Evolutionary conservation across 2,329 filamentous ascomycete genomes (phyloP).

Genomic region (Fusarium lateritium): DNA sequence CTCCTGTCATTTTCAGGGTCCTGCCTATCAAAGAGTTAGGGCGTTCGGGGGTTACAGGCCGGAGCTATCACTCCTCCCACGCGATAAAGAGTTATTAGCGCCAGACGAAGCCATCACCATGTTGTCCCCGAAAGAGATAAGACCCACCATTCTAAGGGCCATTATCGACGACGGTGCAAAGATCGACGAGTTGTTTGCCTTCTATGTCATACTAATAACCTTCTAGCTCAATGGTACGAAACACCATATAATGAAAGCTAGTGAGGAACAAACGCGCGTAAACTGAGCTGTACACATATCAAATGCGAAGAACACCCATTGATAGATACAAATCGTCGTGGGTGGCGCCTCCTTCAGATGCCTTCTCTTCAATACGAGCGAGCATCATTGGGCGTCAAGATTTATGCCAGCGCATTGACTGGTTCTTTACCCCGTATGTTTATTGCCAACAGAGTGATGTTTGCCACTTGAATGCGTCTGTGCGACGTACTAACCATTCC

Average conservation of each 20-base stretch:
- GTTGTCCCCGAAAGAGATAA: neutral
- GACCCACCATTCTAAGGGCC: constrained; percentile 15
- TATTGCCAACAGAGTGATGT: constrained; percentile 14
- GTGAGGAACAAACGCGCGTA: constrained; percentile 3
- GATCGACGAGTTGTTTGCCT: constrained; percentile 23
- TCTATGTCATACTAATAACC: constrained; percentile 5
- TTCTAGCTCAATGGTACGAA: constrained; percentile 8
- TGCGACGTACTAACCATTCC: constrained; percentile 24
- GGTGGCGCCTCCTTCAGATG: constrained; percentile 29
- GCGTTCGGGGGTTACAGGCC: too few species aligned
- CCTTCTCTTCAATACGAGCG: constrained; percentile 8
- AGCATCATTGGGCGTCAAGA: constrained; percentile 31
- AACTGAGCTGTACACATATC: constrained; percentile 3
- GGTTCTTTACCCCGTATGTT: neutral
- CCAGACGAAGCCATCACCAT: constrained; percentile 24
- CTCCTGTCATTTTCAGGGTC: too few species aligned
- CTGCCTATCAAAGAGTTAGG: too few species aligned
- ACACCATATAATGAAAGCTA: constrained; percentile 9
- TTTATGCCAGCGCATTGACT: constrained; percentile 34
- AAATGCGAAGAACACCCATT: neutral
- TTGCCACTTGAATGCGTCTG: constrained; percentile 26
- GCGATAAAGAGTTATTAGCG: constrained; percentile 1
- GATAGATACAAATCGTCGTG: constrained; percentile 21
- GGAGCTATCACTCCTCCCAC: constrained; percentile 4
- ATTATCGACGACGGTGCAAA: constrained; percentile 10